These are phyloP conservation scores for Macrocybe gigantea DNA, from an alignment of 768 basidiomycete species.

Conservation along the genomic window DNA sequence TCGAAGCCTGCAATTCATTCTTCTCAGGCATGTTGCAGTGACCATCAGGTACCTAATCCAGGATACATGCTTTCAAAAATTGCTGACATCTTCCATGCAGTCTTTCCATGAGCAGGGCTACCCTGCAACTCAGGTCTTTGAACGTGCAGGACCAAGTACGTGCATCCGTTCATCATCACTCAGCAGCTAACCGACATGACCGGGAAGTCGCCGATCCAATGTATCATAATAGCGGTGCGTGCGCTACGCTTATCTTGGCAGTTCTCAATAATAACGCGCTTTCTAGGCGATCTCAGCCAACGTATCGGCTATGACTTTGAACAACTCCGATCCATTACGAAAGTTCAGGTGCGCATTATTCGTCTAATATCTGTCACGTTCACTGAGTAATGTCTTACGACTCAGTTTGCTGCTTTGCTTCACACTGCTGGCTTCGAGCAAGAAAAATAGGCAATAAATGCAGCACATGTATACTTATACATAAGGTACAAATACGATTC, in stretches of 20 bases:
- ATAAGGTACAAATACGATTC: not conserved
- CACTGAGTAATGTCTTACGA: not conserved
- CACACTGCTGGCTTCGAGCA: slow-evolving; percentile 63
- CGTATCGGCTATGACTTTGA: slow-evolving; percentile 78
- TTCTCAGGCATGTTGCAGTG: slow-evolving; percentile 78
- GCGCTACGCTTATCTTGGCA: not conserved
- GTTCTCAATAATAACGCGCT: slow-evolving; percentile 1
- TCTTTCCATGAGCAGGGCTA: slow-evolving; percentile 81
- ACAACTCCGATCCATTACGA: slow-evolving; percentile 79
- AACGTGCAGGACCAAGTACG: slow-evolving; percentile 72
- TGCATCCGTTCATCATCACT: slow-evolving; percentile 4
- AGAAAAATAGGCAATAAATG: slow-evolving; percentile 4
- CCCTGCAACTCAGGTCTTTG: slow-evolving; percentile 84
- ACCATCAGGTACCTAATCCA: slow-evolving; percentile 60
- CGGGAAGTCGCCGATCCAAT: slow-evolving; percentile 74
- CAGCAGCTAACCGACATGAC: slow-evolving; percentile 2
- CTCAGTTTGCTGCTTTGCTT: slow-evolving; percentile 62
- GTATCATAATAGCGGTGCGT: slow-evolving; percentile 78
- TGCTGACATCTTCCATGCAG: slow-evolving; percentile 24
- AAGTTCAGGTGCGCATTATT: slow-evolving; percentile 62
- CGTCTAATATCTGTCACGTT: not conserved
- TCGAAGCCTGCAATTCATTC: not conserved
- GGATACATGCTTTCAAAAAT: too few relatives aligned
- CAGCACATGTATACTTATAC: not conserved
- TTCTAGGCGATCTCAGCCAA: slow-evolving; percentile 67